A percentile compares a stretch with the other conserved stretches of the same genome.
Evolutionary conservation across 2,329 filamentous ascomycete species (phyloP).

Genomic region (Elsinoe necatrix): DNA sequence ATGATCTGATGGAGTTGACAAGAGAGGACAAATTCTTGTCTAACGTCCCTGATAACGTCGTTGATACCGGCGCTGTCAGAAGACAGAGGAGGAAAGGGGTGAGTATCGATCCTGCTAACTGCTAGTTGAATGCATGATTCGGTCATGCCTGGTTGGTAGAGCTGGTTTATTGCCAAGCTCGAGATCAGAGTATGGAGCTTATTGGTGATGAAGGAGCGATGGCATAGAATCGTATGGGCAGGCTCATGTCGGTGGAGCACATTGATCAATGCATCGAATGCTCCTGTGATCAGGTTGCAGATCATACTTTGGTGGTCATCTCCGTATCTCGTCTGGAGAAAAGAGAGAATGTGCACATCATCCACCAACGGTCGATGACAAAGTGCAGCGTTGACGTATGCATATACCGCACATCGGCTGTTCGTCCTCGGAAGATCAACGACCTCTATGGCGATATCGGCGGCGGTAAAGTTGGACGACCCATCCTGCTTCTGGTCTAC

Average conservation of each 20-base stretch:
- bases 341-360: constrained; percentile 67
- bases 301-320: constrained; percentile 69
- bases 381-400: constrained; percentile 76
- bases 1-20: constrained; percentile 86
- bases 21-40: constrained; percentile 78
- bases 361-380: constrained; percentile 76
- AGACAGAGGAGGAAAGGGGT: constrained; percentile 56
- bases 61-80: constrained; percentile 47
- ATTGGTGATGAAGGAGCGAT: constrained; percentile 82
- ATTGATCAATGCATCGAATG: constrained; percentile 85
- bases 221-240: constrained; percentile 54
- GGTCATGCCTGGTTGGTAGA: constrained; percentile 51
- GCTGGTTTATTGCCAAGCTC: constrained; percentile 44
- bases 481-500: constrained; percentile 59
- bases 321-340: constrained; percentile 78
- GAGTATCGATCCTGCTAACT: constrained; percentile 57
- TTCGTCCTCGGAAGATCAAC: constrained; percentile 61
- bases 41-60: constrained; percentile 56
- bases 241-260: constrained; percentile 65
- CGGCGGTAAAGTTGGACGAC: constrained; percentile 55
- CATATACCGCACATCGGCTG: constrained; percentile 72
- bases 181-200: constrained; percentile 55
- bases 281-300: constrained; percentile 74
- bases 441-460: constrained; percentile 36
- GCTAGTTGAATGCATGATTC: constrained; percentile 60